These are phyloP conservation scores for Phytopythium helicoides DNA, from an alignment of 352 stramenopile species.

Conservation along the genomic window DNA sequence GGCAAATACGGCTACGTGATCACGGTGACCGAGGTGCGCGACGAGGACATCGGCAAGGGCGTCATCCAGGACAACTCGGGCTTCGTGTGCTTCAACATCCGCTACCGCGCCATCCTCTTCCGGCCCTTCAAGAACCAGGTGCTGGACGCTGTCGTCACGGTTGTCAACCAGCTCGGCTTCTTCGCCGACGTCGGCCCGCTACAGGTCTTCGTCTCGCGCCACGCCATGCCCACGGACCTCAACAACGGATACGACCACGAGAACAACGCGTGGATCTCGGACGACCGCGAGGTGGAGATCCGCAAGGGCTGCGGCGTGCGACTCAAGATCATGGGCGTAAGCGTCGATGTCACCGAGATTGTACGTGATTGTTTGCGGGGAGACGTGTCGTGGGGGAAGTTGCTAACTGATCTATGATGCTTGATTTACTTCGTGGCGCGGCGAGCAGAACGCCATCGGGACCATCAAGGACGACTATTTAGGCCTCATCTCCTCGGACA, in stretches of 20 bases:
- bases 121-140: conserved; percentile 98
- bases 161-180: conserved; percentile 96
- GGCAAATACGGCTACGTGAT: conserved; percentile 97
- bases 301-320: conserved; percentile 94
- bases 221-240: conserved; percentile 93
- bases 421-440: conserved; percentile 1
- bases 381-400: too few species aligned
- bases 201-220: conserved; percentile 96
- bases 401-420: conserved; percentile 10
- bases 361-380: conserved; percentile 28
- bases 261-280: conserved; percentile 96
- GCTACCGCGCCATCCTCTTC: conserved; percentile 96
- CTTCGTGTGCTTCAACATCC: conserved; percentile 95
- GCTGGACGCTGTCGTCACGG: conserved; percentile 95
- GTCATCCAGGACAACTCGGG: conserved; percentile 98
- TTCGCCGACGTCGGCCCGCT: conserved; percentile 96
- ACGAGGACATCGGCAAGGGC: conserved; percentile 96
- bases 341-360: conserved; percentile 96
- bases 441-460: conserved; percentile 90
- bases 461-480: conserved; percentile 99
- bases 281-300: conserved; percentile 97
- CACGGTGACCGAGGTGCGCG: conserved; percentile 94
- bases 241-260: conserved; percentile 96
- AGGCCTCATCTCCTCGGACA: conserved; percentile 92
- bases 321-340: conserved; percentile 97